These are phyloP conservation scores for Aspergillus pseudoglaucus DNA, from an alignment of 2,329 filamentous ascomycete genomes.

Conservation along the genomic window DNA sequence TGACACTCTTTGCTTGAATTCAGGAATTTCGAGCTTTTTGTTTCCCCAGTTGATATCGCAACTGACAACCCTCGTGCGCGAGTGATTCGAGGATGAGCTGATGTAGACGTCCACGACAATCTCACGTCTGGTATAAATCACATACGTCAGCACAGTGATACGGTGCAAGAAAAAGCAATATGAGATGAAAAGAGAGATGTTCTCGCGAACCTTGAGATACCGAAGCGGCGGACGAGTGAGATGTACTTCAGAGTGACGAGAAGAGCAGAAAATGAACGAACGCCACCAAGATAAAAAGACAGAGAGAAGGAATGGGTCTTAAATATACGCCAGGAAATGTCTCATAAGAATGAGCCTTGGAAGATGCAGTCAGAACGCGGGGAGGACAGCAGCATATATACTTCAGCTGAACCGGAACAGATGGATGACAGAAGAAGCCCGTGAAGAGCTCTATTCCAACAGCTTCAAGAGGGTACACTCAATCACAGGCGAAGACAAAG, in stretches of 20 bases:
- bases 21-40: not conserved
- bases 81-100: not conserved
- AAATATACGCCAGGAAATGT: not conserved
- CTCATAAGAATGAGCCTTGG: not conserved
- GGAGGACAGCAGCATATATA: not conserved
- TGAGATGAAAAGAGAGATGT: not conserved
- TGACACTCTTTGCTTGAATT: not conserved
- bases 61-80: constrained; percentile 3
- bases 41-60: constrained; percentile 7
- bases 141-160: not conserved
- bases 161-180: not conserved
- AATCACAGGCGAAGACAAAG: not conserved
- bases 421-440: not conserved
- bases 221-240: too few relatives aligned
- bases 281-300: not conserved
- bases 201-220: not conserved
- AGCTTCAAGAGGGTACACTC: not conserved
- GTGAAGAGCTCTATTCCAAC: not conserved
- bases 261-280: not conserved
- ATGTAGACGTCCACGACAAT: not conserved
- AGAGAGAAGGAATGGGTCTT: not conserved
- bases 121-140: not conserved
- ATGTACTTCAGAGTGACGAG: not conserved
- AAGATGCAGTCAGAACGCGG: not conserved
- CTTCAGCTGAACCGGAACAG: not conserved